Evolutionary conservation across 2,329 filamentous ascomycete species (phyloP), one percentile per base, ranked within the genome.

Genomic region (Ceratocystis cacaofunesta): DNA sequence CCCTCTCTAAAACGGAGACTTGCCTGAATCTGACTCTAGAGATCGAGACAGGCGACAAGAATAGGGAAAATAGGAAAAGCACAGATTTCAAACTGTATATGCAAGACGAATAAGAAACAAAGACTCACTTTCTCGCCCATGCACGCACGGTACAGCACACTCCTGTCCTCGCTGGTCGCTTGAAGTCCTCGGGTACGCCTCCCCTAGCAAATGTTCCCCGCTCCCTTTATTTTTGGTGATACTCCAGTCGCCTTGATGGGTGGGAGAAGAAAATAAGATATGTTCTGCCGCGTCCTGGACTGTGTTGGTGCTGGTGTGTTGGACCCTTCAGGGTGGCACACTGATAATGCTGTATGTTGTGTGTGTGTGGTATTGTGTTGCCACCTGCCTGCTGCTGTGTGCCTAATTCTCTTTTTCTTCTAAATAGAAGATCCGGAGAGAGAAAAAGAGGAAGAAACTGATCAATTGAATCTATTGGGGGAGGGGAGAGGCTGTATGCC

Each of bases 31-130:
- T 58, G 52, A 58, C 52, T 58, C 52, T 58, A 8, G 22, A 58
- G 52, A 58, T 58, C 52, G 52, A 58, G 52, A 58, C 52, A 58
- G 52, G 28, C 52, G 52, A 58, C 52, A 58, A 58, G 52, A 58
- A 12, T 58, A 58, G 52, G 52, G 28, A 58, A 32, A 57, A 58
- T 52, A 58, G 52, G 52, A 36, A 58, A 32, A 58, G 25, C 17
- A 32, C 25, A 30, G 28, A 58, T 32, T 58, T 36, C 52, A 58
- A 58, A 58, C 52, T 58, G 52, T 30, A 32, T 32, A 58, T 58
- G 52, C 52, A 58, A 32, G 28, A 32, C 28, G 52, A 30, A 19
- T 19, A 58, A 58, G 52, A 57, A 57, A 58, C 52, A 58, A 7
- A 32, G 52, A 58, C 52, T 32, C 22, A 58, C 52, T 8, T 17